phyloP scores from a whole-genome alignment of 345 rosid genomes.

The Corchorus capsularis region DNA sequence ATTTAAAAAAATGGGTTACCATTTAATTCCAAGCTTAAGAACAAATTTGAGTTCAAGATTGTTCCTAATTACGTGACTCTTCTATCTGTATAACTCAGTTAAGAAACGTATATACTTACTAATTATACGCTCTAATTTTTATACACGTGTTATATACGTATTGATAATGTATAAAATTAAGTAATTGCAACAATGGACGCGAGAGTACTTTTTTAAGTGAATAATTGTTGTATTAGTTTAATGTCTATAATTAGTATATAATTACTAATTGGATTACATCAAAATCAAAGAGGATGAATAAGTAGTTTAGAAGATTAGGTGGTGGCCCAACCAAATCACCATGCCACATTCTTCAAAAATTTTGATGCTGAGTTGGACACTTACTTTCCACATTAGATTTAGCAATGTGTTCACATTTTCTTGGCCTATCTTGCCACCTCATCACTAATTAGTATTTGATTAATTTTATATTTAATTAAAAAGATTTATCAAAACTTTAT shows the following conservation, averaged over 20 bases:
- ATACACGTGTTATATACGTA: background rate
- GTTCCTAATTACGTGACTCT: background rate
- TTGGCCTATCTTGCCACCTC: constrained; percentile 20
- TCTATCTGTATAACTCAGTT: background rate
- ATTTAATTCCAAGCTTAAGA: background rate
- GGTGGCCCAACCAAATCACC: constrained; percentile 31
- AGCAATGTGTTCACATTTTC: constrained; percentile 1
- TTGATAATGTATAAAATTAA: background rate
- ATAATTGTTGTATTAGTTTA: background rate
- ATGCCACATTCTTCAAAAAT: constrained; percentile 39
- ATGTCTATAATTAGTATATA: background rate
- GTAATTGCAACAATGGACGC: no score
- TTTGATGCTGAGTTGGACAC: constrained; percentile 34
- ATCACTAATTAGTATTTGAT: background rate
- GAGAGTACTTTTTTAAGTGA: no score
- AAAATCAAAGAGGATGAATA: background rate
- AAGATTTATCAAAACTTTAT: background rate
- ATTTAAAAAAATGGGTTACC: background rate
- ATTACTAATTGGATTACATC: background rate
- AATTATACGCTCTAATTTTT: background rate
- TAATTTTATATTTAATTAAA: background rate
- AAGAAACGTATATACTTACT: no score
- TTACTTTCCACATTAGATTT: constrained; percentile 21
- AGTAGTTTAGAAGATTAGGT: constrained; percentile 23
- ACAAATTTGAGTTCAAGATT: background rate